phyloP scores from a whole-genome alignment of 2,329 filamentous ascomycete species.

The Chrysoporthe puriensis region DNA sequence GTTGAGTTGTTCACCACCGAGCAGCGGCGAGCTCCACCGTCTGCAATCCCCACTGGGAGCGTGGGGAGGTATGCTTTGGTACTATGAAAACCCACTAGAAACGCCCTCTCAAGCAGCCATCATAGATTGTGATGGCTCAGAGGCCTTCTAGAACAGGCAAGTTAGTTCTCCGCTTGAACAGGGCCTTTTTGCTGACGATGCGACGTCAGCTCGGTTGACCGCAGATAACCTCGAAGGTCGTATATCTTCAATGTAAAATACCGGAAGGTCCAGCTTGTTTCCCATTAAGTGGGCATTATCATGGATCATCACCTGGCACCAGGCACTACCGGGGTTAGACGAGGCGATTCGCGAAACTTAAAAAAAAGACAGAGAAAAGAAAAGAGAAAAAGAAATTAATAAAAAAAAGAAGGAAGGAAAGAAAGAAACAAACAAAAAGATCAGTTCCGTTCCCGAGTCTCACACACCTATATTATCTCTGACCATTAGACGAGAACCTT shows the following conservation, averaged over 20 bases:
- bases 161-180: not conserved
- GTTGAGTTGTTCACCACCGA: not conserved
- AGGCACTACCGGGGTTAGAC: not conserved
- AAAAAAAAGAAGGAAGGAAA: too few species aligned
- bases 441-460: too few species aligned
- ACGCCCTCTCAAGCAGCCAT: not conserved
- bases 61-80: not conserved
- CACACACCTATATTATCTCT: too few species aligned
- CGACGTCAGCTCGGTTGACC: not conserved
- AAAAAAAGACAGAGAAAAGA: too few species aligned
- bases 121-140: not conserved
- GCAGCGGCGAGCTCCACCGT: not conserved
- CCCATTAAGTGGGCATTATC: not conserved
- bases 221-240: not conserved
- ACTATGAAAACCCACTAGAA: not conserved
- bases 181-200: not conserved
- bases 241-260: not conserved
- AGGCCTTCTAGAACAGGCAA: conserved; percentile 10
- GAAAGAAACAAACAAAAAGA: too few species aligned
- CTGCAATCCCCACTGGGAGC: not conserved
- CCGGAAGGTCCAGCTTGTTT: not conserved
- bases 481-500: too few species aligned
- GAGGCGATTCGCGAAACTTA: too few species aligned
- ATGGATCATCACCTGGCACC: not conserved
- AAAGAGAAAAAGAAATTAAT: too few species aligned